phyloP scores from a whole-genome alignment of 139 green algal species.

The Tetraselmis striata region DNA sequence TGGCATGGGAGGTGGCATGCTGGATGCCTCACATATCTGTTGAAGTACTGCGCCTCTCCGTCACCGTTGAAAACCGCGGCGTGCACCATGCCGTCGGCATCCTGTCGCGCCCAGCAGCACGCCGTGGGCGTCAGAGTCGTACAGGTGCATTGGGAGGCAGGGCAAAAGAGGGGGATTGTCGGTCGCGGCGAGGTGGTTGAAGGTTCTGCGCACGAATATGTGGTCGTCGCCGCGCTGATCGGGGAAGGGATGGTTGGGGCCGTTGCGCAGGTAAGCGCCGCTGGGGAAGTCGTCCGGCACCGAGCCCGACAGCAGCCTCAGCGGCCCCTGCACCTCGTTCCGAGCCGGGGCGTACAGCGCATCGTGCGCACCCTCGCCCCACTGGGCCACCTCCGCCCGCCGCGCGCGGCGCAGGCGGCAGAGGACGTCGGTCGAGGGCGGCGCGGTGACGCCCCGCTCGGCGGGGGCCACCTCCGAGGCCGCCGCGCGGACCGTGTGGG shows the following conservation, averaged over 20 bases:
- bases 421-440: neutral
- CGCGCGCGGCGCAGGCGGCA: neutral
- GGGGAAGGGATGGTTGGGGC: neutral
- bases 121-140: too few relatives aligned
- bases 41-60: constrained; percentile 5
- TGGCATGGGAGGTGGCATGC: too few relatives aligned
- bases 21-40: neutral
- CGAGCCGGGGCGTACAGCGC: neutral
- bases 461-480: too few relatives aligned
- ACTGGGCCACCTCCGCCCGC: neutral
- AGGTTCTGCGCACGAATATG: neutral
- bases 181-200: too few relatives aligned
- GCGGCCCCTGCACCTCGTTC: neutral
- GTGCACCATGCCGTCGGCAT: constrained; percentile 16
- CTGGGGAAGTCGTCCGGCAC: neutral
- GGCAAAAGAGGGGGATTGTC: neutral
- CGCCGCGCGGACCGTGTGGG: too few relatives aligned
- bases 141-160: too few relatives aligned
- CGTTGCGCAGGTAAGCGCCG: neutral
- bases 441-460: too few relatives aligned
- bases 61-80: constrained; percentile 3
- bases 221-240: neutral
- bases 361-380: neutral
- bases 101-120: neutral
- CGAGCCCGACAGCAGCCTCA: neutral